These are phyloP conservation scores for Talaromyces islandicus DNA, from an alignment of 2,329 filamentous ascomycete genomes.

Conservation along the genomic window DNA sequence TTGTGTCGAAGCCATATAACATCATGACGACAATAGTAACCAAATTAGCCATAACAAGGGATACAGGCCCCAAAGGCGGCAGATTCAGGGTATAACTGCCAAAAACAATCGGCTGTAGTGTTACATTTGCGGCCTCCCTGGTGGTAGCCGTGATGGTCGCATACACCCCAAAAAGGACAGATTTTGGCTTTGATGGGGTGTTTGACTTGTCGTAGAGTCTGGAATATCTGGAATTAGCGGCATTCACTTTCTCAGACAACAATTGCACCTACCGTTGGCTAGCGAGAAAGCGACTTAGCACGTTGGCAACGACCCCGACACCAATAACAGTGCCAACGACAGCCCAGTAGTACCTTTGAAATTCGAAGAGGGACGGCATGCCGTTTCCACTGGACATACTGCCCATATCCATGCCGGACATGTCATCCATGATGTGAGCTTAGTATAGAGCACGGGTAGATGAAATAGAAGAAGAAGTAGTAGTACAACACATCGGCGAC, in stretches of 20 bases:
- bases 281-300: conserved; percentile 43
- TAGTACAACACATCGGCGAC: background rate
- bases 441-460: background rate
- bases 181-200: conserved; percentile 50
- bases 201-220: conserved; percentile 41
- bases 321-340: conserved; percentile 38
- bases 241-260: background rate
- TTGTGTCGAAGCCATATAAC: conserved; percentile 50
- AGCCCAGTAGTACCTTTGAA: conserved; percentile 51
- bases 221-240: background rate
- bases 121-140: conserved; percentile 48
- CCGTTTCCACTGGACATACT: conserved; percentile 38
- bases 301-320: conserved; percentile 30
- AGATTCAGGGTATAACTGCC: conserved; percentile 27
- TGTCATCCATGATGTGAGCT: conserved; percentile 10
- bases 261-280: conserved; percentile 41
- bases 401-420: conserved; percentile 24
- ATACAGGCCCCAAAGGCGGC: conserved; percentile 34
- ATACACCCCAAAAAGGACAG: conserved; percentile 40
- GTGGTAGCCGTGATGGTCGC: conserved; percentile 50
- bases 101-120: conserved; percentile 30
- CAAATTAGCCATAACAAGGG: conserved; percentile 38
- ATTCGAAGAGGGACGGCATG: conserved; percentile 39
- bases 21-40: conserved; percentile 48
- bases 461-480: background rate